Base-by-base conservation (phyloP, 208 protist genomes). In the Wallacemonas sp. region DNA sequence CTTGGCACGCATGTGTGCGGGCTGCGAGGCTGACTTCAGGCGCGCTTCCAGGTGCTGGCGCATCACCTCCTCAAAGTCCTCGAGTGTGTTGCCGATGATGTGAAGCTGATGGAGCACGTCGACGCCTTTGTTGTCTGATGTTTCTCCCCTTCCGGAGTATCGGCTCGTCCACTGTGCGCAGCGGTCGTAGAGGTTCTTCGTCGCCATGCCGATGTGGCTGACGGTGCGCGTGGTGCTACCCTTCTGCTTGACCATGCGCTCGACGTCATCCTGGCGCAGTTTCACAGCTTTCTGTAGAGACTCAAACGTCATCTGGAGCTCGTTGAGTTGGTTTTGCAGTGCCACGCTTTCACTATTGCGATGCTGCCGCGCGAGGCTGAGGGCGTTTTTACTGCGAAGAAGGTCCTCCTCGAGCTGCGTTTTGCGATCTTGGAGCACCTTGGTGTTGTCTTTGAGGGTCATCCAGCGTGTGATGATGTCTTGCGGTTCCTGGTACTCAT, bases 401-500 rank as follows among this genome's bases (percentile, higher is more conserved):
- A 97, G 76, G 36, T 94, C 92, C 72, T 95, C 85, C 77, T 97
- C 92, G 0, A 97, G 76, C 34, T 94, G 85, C 42, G 81, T 94
- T 68, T 97, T 97, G 48, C 92, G 89, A 3, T 80, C 58, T 76
- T 97, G 92, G 39, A 97, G 77, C 24, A 94, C 92, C 32, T 89
- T 95, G 10, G 83, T 92, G 76, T 97, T 97, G 48, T 93, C 90
- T 63, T 93, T 79, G 59, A 97, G 67, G 13, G 92, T 97, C 72
- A 89, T 89, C 88, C 90, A 94, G 10, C 92, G 85, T 62, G 79
- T 82, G 63, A 97, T 95, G 52, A 97, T 95, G 65, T 97, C 92
- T 22, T 83, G 71, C 26, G 92, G 92, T 36, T 95, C 85, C 53
- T 94, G 87, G 45, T 94, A 97, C 76, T 97, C 92, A 48, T 97